Conservation (phyloP, 352 stramenopile species). For the Albugo candida region DNA sequence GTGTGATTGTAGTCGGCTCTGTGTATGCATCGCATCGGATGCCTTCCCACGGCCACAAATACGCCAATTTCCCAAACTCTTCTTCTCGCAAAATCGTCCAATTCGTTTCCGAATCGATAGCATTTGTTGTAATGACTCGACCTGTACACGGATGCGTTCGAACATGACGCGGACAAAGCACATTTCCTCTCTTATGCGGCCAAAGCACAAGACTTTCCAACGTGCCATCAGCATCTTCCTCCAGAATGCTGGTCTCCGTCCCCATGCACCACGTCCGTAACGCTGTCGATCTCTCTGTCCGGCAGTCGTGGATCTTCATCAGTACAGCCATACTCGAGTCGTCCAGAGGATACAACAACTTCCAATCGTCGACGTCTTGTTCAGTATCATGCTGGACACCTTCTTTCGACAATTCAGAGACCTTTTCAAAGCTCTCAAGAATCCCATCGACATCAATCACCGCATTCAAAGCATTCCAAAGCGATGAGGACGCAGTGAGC, state of each 20-base stretch:
- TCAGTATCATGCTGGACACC: neutral
- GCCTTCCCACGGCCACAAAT: slow-evolving; percentile 52
- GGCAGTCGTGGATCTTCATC: slow-evolving; percentile 28
- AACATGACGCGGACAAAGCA: slow-evolving; percentile 22
- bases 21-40: slow-evolving; percentile 42
- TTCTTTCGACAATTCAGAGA: neutral
- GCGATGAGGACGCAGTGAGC: no score
- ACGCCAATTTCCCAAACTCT: slow-evolving; percentile 6
- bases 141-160: slow-evolving; percentile 44
- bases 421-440: no score
- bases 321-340: slow-evolving; percentile 19
- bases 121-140: slow-evolving; percentile 13
- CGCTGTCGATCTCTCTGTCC: slow-evolving; percentile 18
- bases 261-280: slow-evolving; percentile 47
- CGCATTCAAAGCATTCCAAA: no score
- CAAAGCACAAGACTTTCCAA: no score
- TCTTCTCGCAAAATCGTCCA: neutral
- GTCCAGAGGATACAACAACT: slow-evolving; percentile 31
- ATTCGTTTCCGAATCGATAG: neutral
- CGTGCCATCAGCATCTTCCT: no score
- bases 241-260: slow-evolving; percentile 3
- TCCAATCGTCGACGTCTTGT: no score
- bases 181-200: no score
- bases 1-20: slow-evolving; percentile 41
- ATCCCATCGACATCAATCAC: no score